Evolutionary conservation across 148 eudicot species (phyloP), one percentile per base, ranked within the genome.

Genomic region (Fagopyrum homotropicum): DNA sequence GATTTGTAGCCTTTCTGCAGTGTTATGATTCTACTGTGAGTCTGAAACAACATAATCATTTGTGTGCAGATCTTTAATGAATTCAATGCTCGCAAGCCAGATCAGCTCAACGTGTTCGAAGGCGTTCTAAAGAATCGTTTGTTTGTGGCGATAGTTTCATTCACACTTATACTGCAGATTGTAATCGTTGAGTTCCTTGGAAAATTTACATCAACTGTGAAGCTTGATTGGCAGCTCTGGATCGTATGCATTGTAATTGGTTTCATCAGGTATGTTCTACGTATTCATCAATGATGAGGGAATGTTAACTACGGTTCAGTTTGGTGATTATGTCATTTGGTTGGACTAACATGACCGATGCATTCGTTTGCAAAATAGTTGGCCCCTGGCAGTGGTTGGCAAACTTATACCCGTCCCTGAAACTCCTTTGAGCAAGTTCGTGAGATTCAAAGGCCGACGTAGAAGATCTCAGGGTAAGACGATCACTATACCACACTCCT

Each of bases 11-110:
- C 48, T 5, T 69, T 11, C 48, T 45, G 1, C 40, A 59, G 4
- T 43, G 7, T 59, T 59, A 59, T 59, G 14, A n/a, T 60, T 26
- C 35, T 60, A 11, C 30, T 60, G 26, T 26, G 52, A 59, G 9
- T 19, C 15, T 61, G 10, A 11, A 45, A 55, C 16, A 44, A 63
- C 59, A 46, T 6, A n/a, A 12, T 76, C 29, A 5, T 15, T 77
- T 69, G n/a, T 16, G 73, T 83, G 77, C 87, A 93, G 98, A 54
- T 93, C 57, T 93, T 93, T 75, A 93, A 93, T 49, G 98, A 93
- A 80, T 89, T 93, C 75, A 93, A 93, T 89, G 97, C 98, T 72
- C 91, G 98, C 50, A 93, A 89, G 84, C 98, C 95, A 6, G 96
- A 94, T 72, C 93, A 94, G 61, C 1, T 91, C 12, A 94, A 94